A percentile compares a stretch with the other conserved stretches of the same genome.
Evolutionary conservation across 1,139 yeast species (phyloP).

Genomic region (Geotrichum reessii): DNA sequence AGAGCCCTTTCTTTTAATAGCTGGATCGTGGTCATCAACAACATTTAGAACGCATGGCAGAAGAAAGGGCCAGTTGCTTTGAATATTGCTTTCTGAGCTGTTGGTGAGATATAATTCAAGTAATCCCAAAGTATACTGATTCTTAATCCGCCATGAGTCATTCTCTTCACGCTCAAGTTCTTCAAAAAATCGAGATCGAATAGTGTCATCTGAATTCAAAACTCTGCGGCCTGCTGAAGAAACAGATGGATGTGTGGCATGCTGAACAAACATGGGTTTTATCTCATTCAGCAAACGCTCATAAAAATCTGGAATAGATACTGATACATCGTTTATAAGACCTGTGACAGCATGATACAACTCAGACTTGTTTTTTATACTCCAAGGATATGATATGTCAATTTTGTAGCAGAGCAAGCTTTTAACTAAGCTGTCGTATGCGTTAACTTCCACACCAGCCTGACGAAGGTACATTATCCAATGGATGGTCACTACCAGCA

Average conservation of each 20-base stretch:
- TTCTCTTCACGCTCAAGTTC: neutral
- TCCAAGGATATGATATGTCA: constrained; percentile 12
- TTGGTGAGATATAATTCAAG: constrained; percentile 35
- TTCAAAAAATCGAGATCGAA: neutral
- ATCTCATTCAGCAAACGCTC: constrained; percentile 5
- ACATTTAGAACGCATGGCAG: constrained; percentile 48
- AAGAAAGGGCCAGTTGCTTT: constrained; percentile 42
- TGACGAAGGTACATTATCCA: constrained; percentile 3
- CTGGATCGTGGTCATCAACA: constrained; percentile 47
- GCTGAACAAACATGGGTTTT: constrained; percentile 19
- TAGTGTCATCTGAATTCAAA: constrained; percentile 5
- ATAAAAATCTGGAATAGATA: neutral
- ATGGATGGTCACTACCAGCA: constrained; percentile 12
- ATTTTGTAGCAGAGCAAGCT: constrained; percentile 8
- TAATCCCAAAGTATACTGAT: constrained; percentile 28
- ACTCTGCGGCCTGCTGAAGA: constrained; percentile 23
- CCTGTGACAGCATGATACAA: neutral
- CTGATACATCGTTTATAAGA: neutral
- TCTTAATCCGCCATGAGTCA: constrained; percentile 36
- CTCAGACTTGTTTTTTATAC: neutral
- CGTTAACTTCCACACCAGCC: neutral
- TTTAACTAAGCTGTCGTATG: neutral
- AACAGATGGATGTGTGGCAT: constrained; percentile 19
- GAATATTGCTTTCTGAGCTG: constrained; percentile 23
- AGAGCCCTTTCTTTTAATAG: constrained; percentile 44